phyloP scores from a whole-genome alignment of 140 eudicot species.

The Anethum foeniculum region DNA sequence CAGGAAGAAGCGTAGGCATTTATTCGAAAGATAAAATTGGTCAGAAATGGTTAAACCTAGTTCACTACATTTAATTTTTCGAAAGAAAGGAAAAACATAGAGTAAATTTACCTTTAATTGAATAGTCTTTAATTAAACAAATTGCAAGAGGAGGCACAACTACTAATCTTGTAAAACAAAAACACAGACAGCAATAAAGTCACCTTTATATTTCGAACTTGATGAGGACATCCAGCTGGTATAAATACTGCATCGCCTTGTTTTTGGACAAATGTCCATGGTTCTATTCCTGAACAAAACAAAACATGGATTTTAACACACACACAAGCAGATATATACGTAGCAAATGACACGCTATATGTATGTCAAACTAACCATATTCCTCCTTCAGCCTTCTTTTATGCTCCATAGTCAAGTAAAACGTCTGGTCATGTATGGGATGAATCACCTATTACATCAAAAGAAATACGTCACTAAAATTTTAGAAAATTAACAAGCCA shows the following conservation, averaged over 20 bases:
- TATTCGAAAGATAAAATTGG: not conserved
- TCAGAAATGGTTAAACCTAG: not conserved
- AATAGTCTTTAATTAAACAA: not conserved
- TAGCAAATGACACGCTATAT: not conserved
- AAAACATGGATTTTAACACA: not conserved
- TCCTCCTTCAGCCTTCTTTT: conserved; percentile 49
- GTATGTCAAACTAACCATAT: conserved; percentile 34
- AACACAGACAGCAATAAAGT: not conserved
- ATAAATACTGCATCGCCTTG: conserved; percentile 53
- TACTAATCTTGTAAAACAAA: not conserved
- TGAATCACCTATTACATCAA: conserved; percentile 35
- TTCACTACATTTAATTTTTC: not conserved
- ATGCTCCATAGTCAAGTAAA: conserved; percentile 51
- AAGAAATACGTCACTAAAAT: not conserved
- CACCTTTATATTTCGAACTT: conserved; percentile 46
- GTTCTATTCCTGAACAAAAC: conserved; percentile 29
- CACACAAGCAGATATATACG: not conserved
- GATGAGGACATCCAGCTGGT: conserved; percentile 52
- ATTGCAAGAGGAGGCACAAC: not conserved
- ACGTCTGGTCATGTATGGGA: conserved; percentile 60
- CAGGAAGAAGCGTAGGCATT: not conserved
- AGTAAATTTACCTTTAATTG: not conserved
- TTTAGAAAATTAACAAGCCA: not conserved
- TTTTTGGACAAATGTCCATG: conserved; percentile 47
- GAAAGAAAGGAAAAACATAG: not conserved